A percentile compares a stretch with the other conserved stretches of the same genome.
These are phyloP conservation scores for Cerioporus squamosus DNA, from an alignment of 1,284 basidiomycete species.

Conservation along the genomic window DNA sequence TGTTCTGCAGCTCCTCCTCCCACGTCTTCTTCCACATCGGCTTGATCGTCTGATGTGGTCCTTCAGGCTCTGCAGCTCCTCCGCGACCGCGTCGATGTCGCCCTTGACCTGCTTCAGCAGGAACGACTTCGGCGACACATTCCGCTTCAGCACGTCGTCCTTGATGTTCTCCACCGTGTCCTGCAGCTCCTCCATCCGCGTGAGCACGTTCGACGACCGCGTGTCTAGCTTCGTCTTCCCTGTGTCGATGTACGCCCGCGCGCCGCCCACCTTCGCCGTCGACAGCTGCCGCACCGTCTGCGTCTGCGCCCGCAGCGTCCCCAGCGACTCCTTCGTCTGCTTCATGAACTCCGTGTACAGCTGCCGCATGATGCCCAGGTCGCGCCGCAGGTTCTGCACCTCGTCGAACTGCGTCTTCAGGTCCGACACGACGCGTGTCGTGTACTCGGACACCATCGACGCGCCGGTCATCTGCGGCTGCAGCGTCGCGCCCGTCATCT, in stretches of 20 bases:
- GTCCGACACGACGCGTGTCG: slow-evolving; percentile 74
- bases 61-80: slow-evolving; percentile 79
- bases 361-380: slow-evolving; percentile 93
- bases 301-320: slow-evolving; percentile 80
- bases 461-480: slow-evolving; percentile 76
- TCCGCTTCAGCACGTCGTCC: slow-evolving; percentile 90
- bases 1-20: slow-evolving; percentile 94
- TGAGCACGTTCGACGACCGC: slow-evolving; percentile 89
- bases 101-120: slow-evolving; percentile 77
- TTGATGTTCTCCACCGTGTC: slow-evolving; percentile 92
- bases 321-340: slow-evolving; percentile 86
- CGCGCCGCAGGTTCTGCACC: slow-evolving; percentile 90
- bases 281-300: slow-evolving; percentile 87
- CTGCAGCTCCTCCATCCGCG: slow-evolving; percentile 92
- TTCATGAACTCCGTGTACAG: slow-evolving; percentile 93
- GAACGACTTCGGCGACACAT: slow-evolving; percentile 81
- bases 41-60: slow-evolving; percentile 90
- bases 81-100: slow-evolving; percentile 73
- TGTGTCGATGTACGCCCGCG: slow-evolving; percentile 87
- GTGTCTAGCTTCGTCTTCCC: slow-evolving; percentile 91
- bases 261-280: slow-evolving; percentile 81
- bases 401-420: slow-evolving; percentile 94
- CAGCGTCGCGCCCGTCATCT: slow-evolving; percentile 69
- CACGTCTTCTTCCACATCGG: slow-evolving; percentile 99
- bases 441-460: slow-evolving; percentile 73